These are phyloP conservation scores for Aeminium ludgeri DNA, from an alignment of 495 filamentous ascomycete species.

Conservation along the genomic window DNA sequence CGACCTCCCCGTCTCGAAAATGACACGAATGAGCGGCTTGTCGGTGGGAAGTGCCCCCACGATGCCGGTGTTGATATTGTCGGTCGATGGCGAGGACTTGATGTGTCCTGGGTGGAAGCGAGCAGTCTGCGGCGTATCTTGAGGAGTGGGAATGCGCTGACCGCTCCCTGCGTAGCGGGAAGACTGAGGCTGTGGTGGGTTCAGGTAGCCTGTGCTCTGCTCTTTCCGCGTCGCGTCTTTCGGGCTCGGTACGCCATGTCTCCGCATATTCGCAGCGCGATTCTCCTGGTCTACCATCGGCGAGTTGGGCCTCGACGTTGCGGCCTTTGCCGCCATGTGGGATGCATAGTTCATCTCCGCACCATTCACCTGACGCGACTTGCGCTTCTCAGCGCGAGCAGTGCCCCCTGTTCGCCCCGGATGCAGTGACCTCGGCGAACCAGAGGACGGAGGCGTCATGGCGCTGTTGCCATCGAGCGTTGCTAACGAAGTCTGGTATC, in stretches of 20 bases:
- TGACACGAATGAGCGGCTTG: slow-evolving; percentile 73
- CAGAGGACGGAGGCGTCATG: slow-evolving; percentile 46
- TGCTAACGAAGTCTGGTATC: slow-evolving; percentile 49
- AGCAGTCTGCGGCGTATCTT: slow-evolving; percentile 27
- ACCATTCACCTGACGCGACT: slow-evolving; percentile 42
- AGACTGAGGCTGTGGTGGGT: slow-evolving; percentile 18
- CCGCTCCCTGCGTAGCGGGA: slow-evolving; percentile 1
- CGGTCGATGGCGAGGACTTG: slow-evolving; percentile 54
- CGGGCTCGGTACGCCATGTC: slow-evolving; percentile 26
- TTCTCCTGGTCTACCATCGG: slow-evolving; percentile 43
- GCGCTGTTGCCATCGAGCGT: slow-evolving; percentile 38
- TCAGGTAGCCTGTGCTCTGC: slow-evolving; percentile 35
- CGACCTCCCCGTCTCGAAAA: slow-evolving; percentile 65
- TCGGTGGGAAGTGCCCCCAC: slow-evolving; percentile 65
- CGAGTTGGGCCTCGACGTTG: slow-evolving; percentile 55
- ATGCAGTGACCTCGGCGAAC: slow-evolving; percentile 45
- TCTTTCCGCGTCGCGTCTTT: slow-evolving; percentile 34
- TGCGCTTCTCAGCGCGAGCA: slow-evolving; percentile 48
- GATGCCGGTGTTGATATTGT: slow-evolving; percentile 43
- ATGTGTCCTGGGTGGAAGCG: slow-evolving; percentile 29
- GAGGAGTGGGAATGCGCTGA: slow-evolving; percentile 7
- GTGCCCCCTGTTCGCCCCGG: slow-evolving; percentile 31
- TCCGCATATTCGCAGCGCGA: slow-evolving; percentile 2
- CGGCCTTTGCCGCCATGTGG: slow-evolving; percentile 30
- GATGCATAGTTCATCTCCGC: slow-evolving; percentile 22